Evolutionary conservation across 805 yeast species (phyloP), one percentile per base, ranked within the genome.

Genomic region (Cyberlindnera subsufficiens): DNA sequence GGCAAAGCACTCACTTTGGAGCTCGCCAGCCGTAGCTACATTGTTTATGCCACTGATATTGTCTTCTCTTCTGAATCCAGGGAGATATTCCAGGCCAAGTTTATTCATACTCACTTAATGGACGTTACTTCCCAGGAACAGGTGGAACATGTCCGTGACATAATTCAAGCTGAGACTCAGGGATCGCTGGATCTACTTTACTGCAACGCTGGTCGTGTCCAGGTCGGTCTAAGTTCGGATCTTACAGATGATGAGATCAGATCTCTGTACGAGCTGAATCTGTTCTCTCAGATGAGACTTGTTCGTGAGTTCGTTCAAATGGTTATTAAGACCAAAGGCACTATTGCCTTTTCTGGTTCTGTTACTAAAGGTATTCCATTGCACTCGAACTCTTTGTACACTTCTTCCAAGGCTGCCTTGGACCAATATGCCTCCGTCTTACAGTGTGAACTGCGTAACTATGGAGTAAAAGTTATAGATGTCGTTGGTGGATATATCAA

Each of bases 1-100:
- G 85, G 85, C 0, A 67, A 61, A 43, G 68, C 69, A 14, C 53
- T 77, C 6, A 66, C 77, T 6, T 51, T 62, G n/a, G 76, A 74
- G 49, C 63, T 78, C 38, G 65, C 69, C 22, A 50, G 53, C 17
- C 60, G 68, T 32, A 74, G 74, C 0, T 71, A 62, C 51, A 54
- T 50, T 25, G 66, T 69, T 4, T 64, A 61, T 40, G 72, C 69
- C 6, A 52, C 66, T 18, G 67, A 67, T n/a, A 30, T 52, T 17
- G 39, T 52, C 16, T 59, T 59, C 39, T 63, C 65, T 0, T 54
- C 61, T 13, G 59, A 59, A 30, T 55, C 66, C 1, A 36, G 57
- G 19, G 33, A 32, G 6, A 53, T 50, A 7, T 63, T 63, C 34
- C 11, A 30, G 11, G n/a, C 14, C n/a, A 31, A 32, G 30, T 27